These are phyloP conservation scores for Russula sp. DNA, from an alignment of 768 basidiomycete genomes.

Conservation along the genomic window DNA sequence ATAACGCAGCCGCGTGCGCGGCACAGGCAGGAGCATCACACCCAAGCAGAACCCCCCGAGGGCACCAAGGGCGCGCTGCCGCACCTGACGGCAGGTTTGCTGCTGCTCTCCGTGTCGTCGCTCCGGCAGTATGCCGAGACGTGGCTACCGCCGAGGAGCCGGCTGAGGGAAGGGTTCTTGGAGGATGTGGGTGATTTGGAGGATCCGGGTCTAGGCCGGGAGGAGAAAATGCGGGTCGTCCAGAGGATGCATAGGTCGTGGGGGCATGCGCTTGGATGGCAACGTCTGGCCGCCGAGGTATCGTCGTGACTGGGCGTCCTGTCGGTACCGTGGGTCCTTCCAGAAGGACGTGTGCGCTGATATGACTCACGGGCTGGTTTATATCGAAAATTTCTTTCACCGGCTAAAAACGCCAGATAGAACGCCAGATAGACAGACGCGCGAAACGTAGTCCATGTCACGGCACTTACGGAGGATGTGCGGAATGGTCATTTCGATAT, in stretches of 20 bases:
- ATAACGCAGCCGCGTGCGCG: constrained; percentile 40
- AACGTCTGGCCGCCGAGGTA: constrained; percentile 25
- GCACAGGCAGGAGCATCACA: constrained; percentile 19
- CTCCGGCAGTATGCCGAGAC: constrained; percentile 59
- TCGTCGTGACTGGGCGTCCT: background rate
- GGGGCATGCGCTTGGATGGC: constrained; percentile 66
- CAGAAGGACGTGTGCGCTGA: too few species aligned
- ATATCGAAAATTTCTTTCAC: too few species aligned
- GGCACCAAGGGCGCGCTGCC: constrained; percentile 33
- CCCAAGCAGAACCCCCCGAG: constrained; percentile 17
- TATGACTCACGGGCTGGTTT: too few species aligned
- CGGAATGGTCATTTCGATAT: too few species aligned
- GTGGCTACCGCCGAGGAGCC: constrained; percentile 50
- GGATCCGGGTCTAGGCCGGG: constrained; percentile 57
- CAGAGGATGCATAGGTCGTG: constrained; percentile 89
- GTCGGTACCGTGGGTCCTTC: too few species aligned
- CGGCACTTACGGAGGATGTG: too few species aligned
- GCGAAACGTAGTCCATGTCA: too few species aligned
- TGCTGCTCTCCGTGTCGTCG: constrained; percentile 64
- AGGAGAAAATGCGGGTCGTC: constrained; percentile 71
- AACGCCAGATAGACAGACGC: too few species aligned
- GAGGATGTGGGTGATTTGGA: constrained; percentile 82
- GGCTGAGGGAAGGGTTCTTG: constrained; percentile 71
- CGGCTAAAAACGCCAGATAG: too few species aligned
- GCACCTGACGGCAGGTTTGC: constrained; percentile 63